A percentile compares a stretch with the other conserved stretches of the same genome.
phyloP scores from a whole-genome alignment of 257 asterid species.

The Euphrasia confusa region DNA sequence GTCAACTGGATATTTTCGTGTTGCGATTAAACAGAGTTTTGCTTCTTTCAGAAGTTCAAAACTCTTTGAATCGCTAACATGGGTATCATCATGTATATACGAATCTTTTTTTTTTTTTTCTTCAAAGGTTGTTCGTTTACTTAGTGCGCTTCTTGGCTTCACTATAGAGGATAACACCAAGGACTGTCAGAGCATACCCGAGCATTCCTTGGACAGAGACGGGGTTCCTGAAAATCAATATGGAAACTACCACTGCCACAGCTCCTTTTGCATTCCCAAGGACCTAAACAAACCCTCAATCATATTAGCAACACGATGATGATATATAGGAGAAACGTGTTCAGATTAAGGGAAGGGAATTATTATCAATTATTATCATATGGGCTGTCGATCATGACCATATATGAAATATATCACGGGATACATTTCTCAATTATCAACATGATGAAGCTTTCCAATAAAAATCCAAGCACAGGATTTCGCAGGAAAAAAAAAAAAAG shows the following conservation, averaged over 20 bases:
- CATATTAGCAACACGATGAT: slow-evolving; percentile 11
- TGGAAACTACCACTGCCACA: slow-evolving; percentile 65
- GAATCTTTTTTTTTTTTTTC: slow-evolving; percentile 1
- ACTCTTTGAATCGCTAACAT: slow-evolving; percentile 18
- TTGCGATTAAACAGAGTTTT: slow-evolving; percentile 11
- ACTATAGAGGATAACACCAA: slow-evolving; percentile 62
- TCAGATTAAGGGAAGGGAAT: neutral
- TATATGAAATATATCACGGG: no score
- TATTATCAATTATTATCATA: no score
- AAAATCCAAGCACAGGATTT: neutral
- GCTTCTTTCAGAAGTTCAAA: slow-evolving; percentile 20
- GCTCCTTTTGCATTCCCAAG: slow-evolving; percentile 81
- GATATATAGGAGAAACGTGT: neutral
- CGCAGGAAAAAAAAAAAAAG: neutral
- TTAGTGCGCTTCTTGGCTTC: slow-evolving; percentile 64
- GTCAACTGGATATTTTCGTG: neutral
- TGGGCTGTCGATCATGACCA: neutral
- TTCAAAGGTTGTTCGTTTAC: slow-evolving; percentile 21
- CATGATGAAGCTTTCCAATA: neutral
- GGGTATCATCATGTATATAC: slow-evolving; percentile 4
- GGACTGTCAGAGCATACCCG: slow-evolving; percentile 54
- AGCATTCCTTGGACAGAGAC: slow-evolving; percentile 65
- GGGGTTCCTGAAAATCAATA: slow-evolving; percentile 58
- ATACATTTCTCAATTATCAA: neutral
- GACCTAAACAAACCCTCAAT: slow-evolving; percentile 38